Base-by-base conservation (phyloP, 73 alveolate genomes). In the Effrenium voratum region DNA sequence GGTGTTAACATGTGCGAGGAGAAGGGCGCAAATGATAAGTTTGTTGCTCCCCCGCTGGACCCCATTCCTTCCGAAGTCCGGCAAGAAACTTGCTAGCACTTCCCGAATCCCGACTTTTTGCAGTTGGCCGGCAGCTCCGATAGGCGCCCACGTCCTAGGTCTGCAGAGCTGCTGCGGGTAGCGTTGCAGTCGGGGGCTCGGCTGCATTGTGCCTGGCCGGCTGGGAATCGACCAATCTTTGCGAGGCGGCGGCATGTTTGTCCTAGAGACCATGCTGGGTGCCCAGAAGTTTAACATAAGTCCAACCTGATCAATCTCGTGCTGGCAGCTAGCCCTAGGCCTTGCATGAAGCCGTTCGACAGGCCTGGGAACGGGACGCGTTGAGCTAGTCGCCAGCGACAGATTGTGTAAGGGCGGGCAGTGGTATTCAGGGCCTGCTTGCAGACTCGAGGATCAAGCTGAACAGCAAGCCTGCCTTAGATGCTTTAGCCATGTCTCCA, bases 341-440 rank as follows among this genome's bases (percentile, higher is more conserved):
- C 34, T 36, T 90, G 57, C 97, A 90, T n/a, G 97, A 90, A 59
- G 97, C 97, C n/a, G 97, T 90, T 45, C 97, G 97, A 38, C 97
- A 90, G 97, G 95, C 72, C 15, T 55, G 60, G 43, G 15, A 12
- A 26, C 32, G 68, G 73, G n/a, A n/a, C n/a, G n/a, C n/a, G n/a
- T n/a, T n/a, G n/a, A n/a, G n/a, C n/a, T n/a, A n/a, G n/a, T n/a
- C n/a, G n/a, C n/a, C n/a, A n/a, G n/a, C n/a, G n/a, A n/a, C n/a
- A n/a, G n/a, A n/a, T n/a, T n/a, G n/a, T n/a, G n/a, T n/a, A n/a
- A n/a, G n/a, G n/a, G n/a, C n/a, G n/a, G n/a, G n/a, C n/a, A n/a
- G n/a, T n/a, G n/a, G n/a, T n/a, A n/a, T n/a, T n/a, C n/a, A n/a
- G n/a, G n/a, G n/a, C n/a, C n/a, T n/a, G n/a, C n/a, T n/a, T n/a